Conservation (phyloP, 169 alveolate species). For the Neospora caninum region DNA sequence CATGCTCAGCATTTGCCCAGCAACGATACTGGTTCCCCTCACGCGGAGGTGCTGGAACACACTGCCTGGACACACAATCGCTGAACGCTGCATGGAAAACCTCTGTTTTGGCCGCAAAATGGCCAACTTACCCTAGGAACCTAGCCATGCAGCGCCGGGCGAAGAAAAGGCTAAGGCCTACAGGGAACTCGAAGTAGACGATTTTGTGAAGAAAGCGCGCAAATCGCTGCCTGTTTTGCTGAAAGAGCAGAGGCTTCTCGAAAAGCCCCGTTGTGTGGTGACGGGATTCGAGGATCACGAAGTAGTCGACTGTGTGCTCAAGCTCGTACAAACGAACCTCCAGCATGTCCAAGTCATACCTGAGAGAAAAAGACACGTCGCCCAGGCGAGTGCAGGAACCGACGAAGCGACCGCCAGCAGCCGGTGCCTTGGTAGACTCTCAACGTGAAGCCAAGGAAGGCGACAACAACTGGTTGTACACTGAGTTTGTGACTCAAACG, state of each 20-base stretch:
- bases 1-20: too few relatives aligned
- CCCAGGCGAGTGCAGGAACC: too few relatives aligned
- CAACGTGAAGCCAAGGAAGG: too few relatives aligned
- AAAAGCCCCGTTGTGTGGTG: slow-evolving; percentile 57
- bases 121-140: not conserved
- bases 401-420: too few relatives aligned
- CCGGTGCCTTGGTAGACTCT: too few relatives aligned
- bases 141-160: slow-evolving; percentile 28
- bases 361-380: not conserved
- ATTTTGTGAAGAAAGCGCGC: slow-evolving; percentile 31
- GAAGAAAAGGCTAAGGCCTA: not conserved
- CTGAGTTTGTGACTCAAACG: too few relatives aligned
- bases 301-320: slow-evolving; percentile 48
- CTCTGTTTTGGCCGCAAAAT: too few relatives aligned
- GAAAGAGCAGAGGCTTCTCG: slow-evolving; percentile 55
- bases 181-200: slow-evolving; percentile 46
- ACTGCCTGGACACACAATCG: too few relatives aligned
- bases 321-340: slow-evolving; percentile 55
- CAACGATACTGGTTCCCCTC: too few relatives aligned
- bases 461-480: too few relatives aligned
- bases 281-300: slow-evolving; percentile 52
- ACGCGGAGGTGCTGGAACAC: too few relatives aligned
- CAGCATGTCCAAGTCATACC: slow-evolving; percentile 54
- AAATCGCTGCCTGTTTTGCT: slow-evolving; percentile 27
- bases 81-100: too few relatives aligned